Percentiles rank a stretch among this genome's conserved stretches.
These are phyloP conservation scores for Coniochaeta ligniaria DNA, from an alignment of 2,329 filamentous ascomycete species.

Conservation along the genomic window DNA sequence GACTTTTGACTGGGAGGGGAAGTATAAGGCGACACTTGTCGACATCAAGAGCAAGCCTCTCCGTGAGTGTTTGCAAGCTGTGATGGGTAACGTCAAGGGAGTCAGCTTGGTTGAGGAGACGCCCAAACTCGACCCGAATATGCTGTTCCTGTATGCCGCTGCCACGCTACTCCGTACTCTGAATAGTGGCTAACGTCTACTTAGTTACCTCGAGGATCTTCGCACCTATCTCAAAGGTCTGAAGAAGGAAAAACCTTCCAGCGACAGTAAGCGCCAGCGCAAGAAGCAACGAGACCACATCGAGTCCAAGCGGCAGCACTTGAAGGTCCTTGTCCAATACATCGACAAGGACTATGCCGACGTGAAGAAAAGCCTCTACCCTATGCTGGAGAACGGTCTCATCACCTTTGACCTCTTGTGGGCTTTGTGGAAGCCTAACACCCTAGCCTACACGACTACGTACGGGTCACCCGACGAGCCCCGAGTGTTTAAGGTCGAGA, in stretches of 20 bases:
- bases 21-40: conserved; percentile 64
- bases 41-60: conserved; percentile 82
- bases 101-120: conserved; percentile 75
- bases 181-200: conserved; percentile 13
- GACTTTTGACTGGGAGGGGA: conserved; percentile 78
- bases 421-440: conserved; percentile 85
- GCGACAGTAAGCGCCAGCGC: conserved; percentile 45
- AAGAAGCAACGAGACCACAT: conserved; percentile 55
- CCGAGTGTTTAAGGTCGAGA: conserved; percentile 74
- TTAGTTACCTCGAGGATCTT: conserved; percentile 71
- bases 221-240: conserved; percentile 56
- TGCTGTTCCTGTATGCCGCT: conserved; percentile 54
- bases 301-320: conserved; percentile 51
- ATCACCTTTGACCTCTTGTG: conserved; percentile 87
- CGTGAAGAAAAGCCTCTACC: conserved; percentile 69
- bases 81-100: conserved; percentile 71
- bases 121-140: conserved; percentile 64
- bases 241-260: conserved; percentile 45
- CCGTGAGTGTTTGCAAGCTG: conserved; percentile 60
- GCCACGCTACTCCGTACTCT: background rate
- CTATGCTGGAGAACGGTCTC: conserved; percentile 71
- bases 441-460: conserved; percentile 68
- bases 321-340: conserved; percentile 49
- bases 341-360: conserved; percentile 64
- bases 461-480: conserved; percentile 73